Percentiles rank a stretch among this genome's conserved stretches.
Conservation (phyloP, 1,284 basidiomycete genomes). For the Anthracocystis setariae region DNA sequence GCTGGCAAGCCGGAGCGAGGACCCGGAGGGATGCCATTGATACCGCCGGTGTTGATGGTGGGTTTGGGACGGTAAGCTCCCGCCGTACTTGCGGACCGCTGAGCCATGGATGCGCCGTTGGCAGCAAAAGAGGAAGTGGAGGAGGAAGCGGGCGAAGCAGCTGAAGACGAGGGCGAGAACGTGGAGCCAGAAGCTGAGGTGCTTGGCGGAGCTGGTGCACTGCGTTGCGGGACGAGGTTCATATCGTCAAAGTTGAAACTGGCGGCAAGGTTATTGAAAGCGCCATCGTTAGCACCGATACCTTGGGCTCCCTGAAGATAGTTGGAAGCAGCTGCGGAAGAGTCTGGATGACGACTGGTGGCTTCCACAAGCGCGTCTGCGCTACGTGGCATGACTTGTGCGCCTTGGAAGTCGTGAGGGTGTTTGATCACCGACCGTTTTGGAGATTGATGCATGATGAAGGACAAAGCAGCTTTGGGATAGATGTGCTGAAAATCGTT, state of each 20-base stretch:
- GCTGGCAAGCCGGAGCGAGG: constrained; percentile 33
- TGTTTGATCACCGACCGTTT: constrained; percentile 60
- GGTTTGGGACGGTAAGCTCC: constrained; percentile 40
- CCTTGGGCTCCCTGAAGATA: constrained; percentile 39
- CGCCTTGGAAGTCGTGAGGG: constrained; percentile 60
- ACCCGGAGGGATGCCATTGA: constrained; percentile 5
- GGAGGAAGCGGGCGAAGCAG: constrained; percentile 15
- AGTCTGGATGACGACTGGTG: constrained; percentile 4
- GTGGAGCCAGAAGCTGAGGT: constrained; percentile 13
- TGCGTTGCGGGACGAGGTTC: constrained; percentile 58
- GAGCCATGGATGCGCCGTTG: constrained; percentile 19
- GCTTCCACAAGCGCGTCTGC: constrained; percentile 47
- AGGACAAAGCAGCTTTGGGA: not conserved
- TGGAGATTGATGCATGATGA: constrained; percentile 50
- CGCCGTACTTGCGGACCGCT: constrained; percentile 25
- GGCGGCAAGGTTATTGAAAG: constrained; percentile 28
- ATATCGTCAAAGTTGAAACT: constrained; percentile 45
- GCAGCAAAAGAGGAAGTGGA: constrained; percentile 18
- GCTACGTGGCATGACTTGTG: constrained; percentile 48
- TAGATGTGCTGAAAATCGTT: too few relatives aligned
- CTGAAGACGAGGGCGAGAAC: constrained; percentile 14
- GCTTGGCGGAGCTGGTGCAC: constrained; percentile 55
- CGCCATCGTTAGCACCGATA: constrained; percentile 29
- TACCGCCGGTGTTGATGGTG: constrained; percentile 30
- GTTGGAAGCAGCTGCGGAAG: constrained; percentile 35